A percentile compares a stretch with the other conserved stretches of the same genome.
Evolutionary conservation across 805 yeast genomes (phyloP).

Genomic region (Diddensiella caesifluorescens): DNA sequence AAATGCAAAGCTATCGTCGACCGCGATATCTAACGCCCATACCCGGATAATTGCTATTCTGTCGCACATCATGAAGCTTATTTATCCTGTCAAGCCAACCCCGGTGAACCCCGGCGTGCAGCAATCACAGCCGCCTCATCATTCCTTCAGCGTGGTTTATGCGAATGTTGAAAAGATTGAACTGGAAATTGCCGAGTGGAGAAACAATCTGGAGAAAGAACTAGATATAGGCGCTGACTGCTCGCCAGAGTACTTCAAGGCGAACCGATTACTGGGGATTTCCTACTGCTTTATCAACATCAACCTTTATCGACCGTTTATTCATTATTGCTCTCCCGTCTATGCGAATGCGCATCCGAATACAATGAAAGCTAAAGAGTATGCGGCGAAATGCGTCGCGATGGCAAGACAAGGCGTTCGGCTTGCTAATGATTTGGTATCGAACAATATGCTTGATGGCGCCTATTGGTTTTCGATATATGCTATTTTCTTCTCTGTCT

Average conservation of each 20-base stretch:
- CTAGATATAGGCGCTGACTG: conserved; percentile 69
- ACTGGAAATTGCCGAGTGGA: conserved; percentile 65
- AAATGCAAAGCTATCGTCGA: conserved; percentile 55
- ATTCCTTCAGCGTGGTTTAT: conserved; percentile 18
- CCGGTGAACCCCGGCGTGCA: conserved; percentile 2
- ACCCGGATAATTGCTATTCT: conserved; percentile 67
- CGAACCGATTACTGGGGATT: conserved; percentile 55
- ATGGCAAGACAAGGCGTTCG: conserved; percentile 80
- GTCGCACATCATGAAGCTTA: conserved; percentile 61
- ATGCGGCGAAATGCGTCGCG: conserved; percentile 78
- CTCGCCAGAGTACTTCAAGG: conserved; percentile 58
- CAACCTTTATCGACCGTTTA: conserved; percentile 80
- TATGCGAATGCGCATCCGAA: conserved; percentile 22
- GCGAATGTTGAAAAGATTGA: conserved; percentile 57
- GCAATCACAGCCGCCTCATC: too few species aligned
- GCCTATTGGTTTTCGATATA: conserved; percentile 91
- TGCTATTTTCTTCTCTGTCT: conserved; percentile 83
- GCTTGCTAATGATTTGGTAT: conserved; percentile 73
- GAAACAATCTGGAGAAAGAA: conserved; percentile 61
- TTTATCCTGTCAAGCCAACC: conserved; percentile 62
- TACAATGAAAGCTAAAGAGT: conserved; percentile 45
- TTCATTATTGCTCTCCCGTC: conserved; percentile 70
- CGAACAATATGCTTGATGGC: conserved; percentile 65
- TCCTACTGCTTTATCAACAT: conserved; percentile 59
- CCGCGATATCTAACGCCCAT: conserved; percentile 81